Evolutionary conservation across 495 filamentous ascomycete genomes (phyloP), one percentile per base, ranked within the genome.

Genomic region (Hypoxylon lienhwacheense): DNA sequence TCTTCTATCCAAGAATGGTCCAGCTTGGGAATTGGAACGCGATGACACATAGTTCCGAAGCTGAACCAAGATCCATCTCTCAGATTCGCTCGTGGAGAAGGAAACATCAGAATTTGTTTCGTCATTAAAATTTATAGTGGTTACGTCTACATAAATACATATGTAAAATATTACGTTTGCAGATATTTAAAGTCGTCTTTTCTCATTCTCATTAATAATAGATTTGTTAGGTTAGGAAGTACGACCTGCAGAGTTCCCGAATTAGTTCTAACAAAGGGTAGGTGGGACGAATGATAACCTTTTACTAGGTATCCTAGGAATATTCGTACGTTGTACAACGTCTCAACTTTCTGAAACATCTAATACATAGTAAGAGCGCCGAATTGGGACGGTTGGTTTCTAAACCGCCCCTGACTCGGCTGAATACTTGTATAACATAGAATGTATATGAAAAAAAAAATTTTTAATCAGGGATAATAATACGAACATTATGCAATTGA

Each of bases 321-420:
- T 5, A 26, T n/a, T n/a, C n/a, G 24, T 26, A 26, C 24, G 5
- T 8, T 26, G 8, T 26, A 26, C n/a, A n/a, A n/a, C n/a, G n/a
- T n/a, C n/a, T n/a, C n/a, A n/a, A n/a, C n/a, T n/a, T n/a, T n/a
- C n/a, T n/a, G n/a, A n/a, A n/a, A n/a, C n/a, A n/a, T n/a, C n/a
- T n/a, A n/a, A n/a, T n/a, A n/a, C n/a, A n/a, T n/a, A n/a, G n/a
- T n/a, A n/a, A n/a, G n/a, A n/a, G n/a, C n/a, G n/a, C n/a, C n/a
- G 5, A 28, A 28, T 5, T 31, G 28, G 20, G 26, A 25, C 15
- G 3, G 15, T 33, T 16, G 7, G 44, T 52, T 10, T 35, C 29
- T 42, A 42, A 20, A 21, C 29, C 7, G 42, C 40, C 55, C 48
- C 47, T 59, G 55, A 48, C 35, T 43, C 55, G 43, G 47, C 41